A percentile compares a stretch with the other conserved stretches of the same genome.
Evolutionary conservation across 352 stramenopile species (phyloP).

Genomic region (Phytopythium chamaehyphon): DNA sequence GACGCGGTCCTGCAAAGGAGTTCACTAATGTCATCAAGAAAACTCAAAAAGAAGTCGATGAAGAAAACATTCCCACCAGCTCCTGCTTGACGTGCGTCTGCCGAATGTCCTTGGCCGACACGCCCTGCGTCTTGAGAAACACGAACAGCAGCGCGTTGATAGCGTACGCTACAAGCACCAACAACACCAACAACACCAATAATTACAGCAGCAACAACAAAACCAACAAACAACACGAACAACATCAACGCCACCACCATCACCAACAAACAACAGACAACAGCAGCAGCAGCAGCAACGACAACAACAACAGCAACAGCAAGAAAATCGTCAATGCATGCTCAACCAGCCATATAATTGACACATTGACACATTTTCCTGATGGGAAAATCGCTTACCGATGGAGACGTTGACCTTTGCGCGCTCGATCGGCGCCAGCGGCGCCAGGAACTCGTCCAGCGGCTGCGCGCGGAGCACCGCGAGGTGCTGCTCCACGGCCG

Average conservation of each 20-base stretch:
- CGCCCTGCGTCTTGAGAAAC: slow-evolving; percentile 83
- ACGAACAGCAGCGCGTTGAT: slow-evolving; percentile 87
- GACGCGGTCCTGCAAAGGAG: slow-evolving; percentile 77
- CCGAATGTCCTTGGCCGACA: slow-evolving; percentile 84
- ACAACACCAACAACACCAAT: background rate
- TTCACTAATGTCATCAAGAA: too few relatives aligned
- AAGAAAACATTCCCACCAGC: slow-evolving; percentile 33
- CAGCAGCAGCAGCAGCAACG: slow-evolving; percentile 7
- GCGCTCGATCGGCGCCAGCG: slow-evolving; percentile 64
- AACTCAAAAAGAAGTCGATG: too few relatives aligned
- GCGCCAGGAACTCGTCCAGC: slow-evolving; percentile 52
- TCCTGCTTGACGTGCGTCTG: slow-evolving; percentile 90
- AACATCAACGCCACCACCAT: slow-evolving; percentile 64
- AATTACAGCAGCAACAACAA: background rate
- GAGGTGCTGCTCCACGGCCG: slow-evolving; percentile 70
- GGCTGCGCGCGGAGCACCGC: slow-evolving; percentile 47
- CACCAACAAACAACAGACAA: background rate
- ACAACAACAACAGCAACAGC: background rate
- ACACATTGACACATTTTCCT: too few relatives aligned
- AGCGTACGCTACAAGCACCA: slow-evolving; percentile 56
- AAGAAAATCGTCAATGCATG: background rate
- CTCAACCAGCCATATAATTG: background rate
- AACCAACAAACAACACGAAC: slow-evolving; percentile 53
- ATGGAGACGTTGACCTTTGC: slow-evolving; percentile 84
- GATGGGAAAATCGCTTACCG: too few relatives aligned